Percentiles rank a stretch among this genome's conserved stretches.
Conservation (phyloP, 2,329 filamentous ascomycete genomes). For the Curvularia lunata region DNA sequence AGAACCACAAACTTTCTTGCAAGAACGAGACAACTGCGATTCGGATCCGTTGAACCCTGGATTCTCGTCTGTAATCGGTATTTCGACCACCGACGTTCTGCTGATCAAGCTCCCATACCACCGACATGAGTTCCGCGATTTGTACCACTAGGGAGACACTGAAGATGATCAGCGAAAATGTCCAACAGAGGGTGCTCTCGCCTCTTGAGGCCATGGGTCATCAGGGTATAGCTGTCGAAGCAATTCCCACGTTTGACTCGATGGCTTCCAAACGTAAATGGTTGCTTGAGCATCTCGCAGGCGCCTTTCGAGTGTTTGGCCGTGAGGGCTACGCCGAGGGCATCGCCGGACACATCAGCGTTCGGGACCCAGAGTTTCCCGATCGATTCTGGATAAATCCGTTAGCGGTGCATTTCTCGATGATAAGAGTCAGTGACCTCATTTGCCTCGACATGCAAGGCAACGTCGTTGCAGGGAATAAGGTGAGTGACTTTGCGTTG, state of each 20-base stretch:
- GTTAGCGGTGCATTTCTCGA: slow-evolving; percentile 66
- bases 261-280: slow-evolving; percentile 58
- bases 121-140: neutral
- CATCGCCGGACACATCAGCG: slow-evolving; percentile 68
- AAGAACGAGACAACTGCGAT: neutral
- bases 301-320: slow-evolving; percentile 66
- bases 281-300: slow-evolving; percentile 66
- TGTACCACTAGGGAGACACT: neutral
- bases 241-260: slow-evolving; percentile 5
- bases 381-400: slow-evolving; percentile 70
- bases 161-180: neutral
- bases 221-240: neutral
- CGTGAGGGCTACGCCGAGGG: slow-evolving; percentile 69
- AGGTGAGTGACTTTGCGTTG: slow-evolving; percentile 32
- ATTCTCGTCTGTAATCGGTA: neutral
- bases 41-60: neutral
- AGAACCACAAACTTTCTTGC: neutral
- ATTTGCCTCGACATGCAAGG: slow-evolving; percentile 66
- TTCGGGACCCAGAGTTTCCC: slow-evolving; percentile 65
- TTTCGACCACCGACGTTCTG: neutral
- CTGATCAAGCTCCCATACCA: neutral
- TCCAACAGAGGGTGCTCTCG: neutral
- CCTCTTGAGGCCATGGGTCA: neutral
- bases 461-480: slow-evolving; percentile 65
- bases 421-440: slow-evolving; percentile 68